A percentile compares a stretch with the other conserved stretches of the same genome.
phyloP scores from a whole-genome alignment of 805 yeast genomes.

The Ogataea corticis region DNA sequence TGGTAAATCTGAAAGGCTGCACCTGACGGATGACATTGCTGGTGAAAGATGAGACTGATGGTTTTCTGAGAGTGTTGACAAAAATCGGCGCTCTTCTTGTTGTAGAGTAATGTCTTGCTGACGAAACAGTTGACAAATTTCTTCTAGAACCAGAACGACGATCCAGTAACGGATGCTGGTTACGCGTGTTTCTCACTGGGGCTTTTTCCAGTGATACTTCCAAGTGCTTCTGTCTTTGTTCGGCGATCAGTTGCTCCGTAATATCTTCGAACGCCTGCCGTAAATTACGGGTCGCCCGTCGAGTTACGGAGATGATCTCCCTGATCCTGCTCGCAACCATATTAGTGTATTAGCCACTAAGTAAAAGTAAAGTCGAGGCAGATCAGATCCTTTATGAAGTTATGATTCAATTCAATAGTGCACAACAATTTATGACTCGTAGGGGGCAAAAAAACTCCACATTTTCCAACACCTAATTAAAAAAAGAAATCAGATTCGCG shows the following conservation, averaged over 20 bases:
- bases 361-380: too few species aligned
- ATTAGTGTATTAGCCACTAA: neutral
- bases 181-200: slow-evolving; percentile 38
- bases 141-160: slow-evolving; percentile 22
- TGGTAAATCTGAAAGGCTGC: slow-evolving; percentile 30
- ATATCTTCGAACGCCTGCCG: slow-evolving; percentile 51
- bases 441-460: neutral
- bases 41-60: slow-evolving; percentile 19
- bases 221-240: slow-evolving; percentile 33
- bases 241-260: slow-evolving; percentile 35
- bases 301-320: slow-evolving; percentile 47
- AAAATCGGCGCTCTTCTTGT: slow-evolving; percentile 10
- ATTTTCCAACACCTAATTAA: neutral
- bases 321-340: slow-evolving; percentile 39
- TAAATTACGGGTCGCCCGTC: slow-evolving; percentile 47
- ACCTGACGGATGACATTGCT: slow-evolving; percentile 26
- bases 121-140: slow-evolving; percentile 26
- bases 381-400: too few species aligned
- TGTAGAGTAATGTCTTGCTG: slow-evolving; percentile 18
- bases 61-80: slow-evolving; percentile 8
- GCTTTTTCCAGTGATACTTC: slow-evolving; percentile 36
- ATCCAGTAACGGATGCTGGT: slow-evolving; percentile 24
- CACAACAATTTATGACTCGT: neutral
- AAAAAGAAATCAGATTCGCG: too few species aligned
- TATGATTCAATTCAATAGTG: neutral